Evolutionary conservation across 2,329 filamentous ascomycete genomes (phyloP), one percentile per base, ranked within the genome.

Genomic region (Beauveria medogensis): DNA sequence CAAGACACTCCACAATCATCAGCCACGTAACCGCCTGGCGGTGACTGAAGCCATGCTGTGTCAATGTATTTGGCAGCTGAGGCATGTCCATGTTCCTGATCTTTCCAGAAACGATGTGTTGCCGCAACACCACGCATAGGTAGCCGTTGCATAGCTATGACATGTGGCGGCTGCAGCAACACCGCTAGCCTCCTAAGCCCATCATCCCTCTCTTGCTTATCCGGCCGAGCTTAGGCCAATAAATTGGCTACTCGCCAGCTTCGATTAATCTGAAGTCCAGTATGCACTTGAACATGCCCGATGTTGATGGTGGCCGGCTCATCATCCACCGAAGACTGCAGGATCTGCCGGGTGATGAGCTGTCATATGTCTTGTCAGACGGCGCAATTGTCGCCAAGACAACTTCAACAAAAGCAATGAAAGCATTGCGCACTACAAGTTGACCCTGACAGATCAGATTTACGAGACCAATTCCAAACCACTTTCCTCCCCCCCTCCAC

Each of bases 371-470:
- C 28, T 41, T 46, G 52, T 50, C 28, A 18, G 58, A 52, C 47
- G 37, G 20, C 41, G 41, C 37, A 8, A 24, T 30, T 41, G 56
- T 44, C 47, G 20, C 41, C 18, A 8, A 10, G 43, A 22, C 41
- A 22, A 48, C 47, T 4, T 41, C 59, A 54, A 40, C 47, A 28
- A 24, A 26, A 30, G 46, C 60, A 44, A 52, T n/a, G 52, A 55
- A 54, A 61, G 47, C 54, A 53, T 61, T 28, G 44, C 57, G 40
- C 26, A 61, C 60, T 61, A 61, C 60, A 61, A 8, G 47, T n/a
- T 52, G 60, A 61, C 30, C 60, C 47, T 57, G 47, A n/a, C 8
- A 57, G 60, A 34, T 61, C 60, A 53, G 53, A 57, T 61, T 60
- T 61, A 61, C 60, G 54, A 57, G 47, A 48, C 59, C 48, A 40